Conservation (phyloP, 106 monocot species). For the Apostasia shenzhenica region DNA sequence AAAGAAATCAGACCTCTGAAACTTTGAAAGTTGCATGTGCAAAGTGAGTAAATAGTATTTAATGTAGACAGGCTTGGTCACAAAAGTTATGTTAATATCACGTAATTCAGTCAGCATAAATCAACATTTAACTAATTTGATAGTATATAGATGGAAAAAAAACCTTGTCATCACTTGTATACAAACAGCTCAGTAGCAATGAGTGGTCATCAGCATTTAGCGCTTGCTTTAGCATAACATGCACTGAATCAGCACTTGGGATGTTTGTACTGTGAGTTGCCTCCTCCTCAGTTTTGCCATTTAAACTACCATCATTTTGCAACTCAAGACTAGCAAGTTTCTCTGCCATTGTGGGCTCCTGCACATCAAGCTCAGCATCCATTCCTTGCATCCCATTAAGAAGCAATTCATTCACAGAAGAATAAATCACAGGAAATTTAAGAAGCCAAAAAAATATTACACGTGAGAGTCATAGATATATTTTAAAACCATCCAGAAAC, state of each 20-base stretch:
- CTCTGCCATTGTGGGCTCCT: slow-evolving; percentile 80
- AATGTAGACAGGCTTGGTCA: background rate
- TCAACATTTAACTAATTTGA: background rate
- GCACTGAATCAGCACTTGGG: slow-evolving; percentile 91
- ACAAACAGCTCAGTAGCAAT: slow-evolving; percentile 64
- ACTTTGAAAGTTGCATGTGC: too few species aligned
- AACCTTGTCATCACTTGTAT: slow-evolving; percentile 76
- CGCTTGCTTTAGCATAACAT: slow-evolving; percentile 88
- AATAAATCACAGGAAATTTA: background rate
- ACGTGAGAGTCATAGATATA: too few species aligned
- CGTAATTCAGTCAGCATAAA: background rate
- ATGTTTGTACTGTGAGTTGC: slow-evolving; percentile 18
- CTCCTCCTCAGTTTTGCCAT: slow-evolving; percentile 6
- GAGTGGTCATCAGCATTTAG: slow-evolving; percentile 81
- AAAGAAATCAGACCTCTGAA: background rate
- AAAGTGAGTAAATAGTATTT: too few species aligned
- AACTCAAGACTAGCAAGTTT: slow-evolving; percentile 67
- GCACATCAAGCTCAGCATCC: slow-evolving; percentile 16
- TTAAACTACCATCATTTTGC: slow-evolving; percentile 17
- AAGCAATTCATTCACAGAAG: background rate
- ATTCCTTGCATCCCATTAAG: slow-evolving; percentile 1
- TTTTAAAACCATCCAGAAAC: background rate
- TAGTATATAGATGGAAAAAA: background rate
- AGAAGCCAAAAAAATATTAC: too few species aligned
- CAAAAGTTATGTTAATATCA: background rate